Evolutionary conservation across 1,284 basidiomycete species (phyloP).

Genomic region (Pseudozyma thailandica): DNA sequence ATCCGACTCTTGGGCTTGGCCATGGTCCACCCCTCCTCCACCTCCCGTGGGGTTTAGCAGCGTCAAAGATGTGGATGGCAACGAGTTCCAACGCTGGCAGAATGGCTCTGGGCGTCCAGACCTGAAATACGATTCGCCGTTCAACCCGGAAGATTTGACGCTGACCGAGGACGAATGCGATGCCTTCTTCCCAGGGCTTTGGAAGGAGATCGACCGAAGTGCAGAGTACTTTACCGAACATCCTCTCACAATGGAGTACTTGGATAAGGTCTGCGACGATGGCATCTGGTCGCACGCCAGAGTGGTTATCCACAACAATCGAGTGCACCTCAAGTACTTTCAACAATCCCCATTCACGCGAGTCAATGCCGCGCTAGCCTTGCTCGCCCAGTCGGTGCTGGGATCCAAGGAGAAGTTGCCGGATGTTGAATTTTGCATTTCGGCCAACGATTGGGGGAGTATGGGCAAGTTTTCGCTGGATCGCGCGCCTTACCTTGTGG

Average conservation of each 20-base stretch:
- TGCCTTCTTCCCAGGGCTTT: conserved; percentile 61
- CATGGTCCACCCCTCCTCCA: background rate
- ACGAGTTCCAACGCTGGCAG: conserved; percentile 45
- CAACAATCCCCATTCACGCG: conserved; percentile 55
- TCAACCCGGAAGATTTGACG: conserved; percentile 62
- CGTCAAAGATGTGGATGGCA: conserved; percentile 18
- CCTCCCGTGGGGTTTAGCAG: background rate
- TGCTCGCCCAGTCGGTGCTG: conserved; percentile 54
- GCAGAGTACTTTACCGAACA: conserved; percentile 51
- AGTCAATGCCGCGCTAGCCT: conserved; percentile 51
- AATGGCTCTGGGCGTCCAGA: conserved; percentile 38
- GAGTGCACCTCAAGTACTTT: conserved; percentile 58
- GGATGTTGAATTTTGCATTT: conserved; percentile 65
- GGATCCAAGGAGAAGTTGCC: conserved; percentile 58
- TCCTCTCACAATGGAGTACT: conserved; percentile 44
- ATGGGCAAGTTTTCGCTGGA: conserved; percentile 62
- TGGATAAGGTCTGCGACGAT: conserved; percentile 61
- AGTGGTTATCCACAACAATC: conserved; percentile 63
- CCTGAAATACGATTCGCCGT: conserved; percentile 53
- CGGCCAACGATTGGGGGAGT: conserved; percentile 60
- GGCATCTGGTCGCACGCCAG: conserved; percentile 59
- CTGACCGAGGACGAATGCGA: conserved; percentile 64
- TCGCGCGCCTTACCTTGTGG: conserved; percentile 49
- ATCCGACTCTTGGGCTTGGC: conserved; percentile 15
- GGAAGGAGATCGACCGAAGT: conserved; percentile 59